These are phyloP conservation scores for Trifolium repens DNA, from an alignment of 306 rosid genomes.

Conservation along the genomic window DNA sequence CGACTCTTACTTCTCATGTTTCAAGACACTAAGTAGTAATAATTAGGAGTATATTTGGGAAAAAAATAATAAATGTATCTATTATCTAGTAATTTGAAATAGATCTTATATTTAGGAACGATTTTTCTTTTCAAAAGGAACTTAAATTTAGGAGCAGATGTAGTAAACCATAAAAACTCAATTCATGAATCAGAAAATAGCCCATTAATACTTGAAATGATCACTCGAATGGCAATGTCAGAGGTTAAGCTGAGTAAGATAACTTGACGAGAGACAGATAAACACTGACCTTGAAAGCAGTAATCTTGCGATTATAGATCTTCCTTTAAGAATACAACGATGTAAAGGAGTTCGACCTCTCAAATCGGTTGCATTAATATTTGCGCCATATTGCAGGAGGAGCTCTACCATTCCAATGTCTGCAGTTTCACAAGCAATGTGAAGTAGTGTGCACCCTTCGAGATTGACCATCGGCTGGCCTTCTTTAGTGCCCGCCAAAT, in stretches of 20 bases:
- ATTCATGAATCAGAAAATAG: constrained; percentile 2
- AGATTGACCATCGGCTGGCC: constrained; percentile 67
- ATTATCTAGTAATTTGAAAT: no score
- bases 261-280: no score
- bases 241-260: constrained; percentile 2
- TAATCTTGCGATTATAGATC: constrained; percentile 61
- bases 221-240: constrained; percentile 7
- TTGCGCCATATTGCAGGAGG: constrained; percentile 95
- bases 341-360: constrained; percentile 89
- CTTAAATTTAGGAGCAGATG: neutral
- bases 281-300: constrained; percentile 78
- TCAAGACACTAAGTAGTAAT: no score
- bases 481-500: constrained; percentile 59
- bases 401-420: constrained; percentile 97
- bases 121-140: neutral
- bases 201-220: constrained; percentile 1
- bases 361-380: constrained; percentile 72
- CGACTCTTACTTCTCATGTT: no score
- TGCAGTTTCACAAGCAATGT: constrained; percentile 92
- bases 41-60: no score
- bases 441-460: constrained; percentile 87
- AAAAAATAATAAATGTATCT: no score
- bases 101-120: no score
- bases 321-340: constrained; percentile 74
- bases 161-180: constrained; percentile 5